Base-by-base conservation (phyloP, 2,329 filamentous ascomycete species). In the Fusarium buxicola region DNA sequence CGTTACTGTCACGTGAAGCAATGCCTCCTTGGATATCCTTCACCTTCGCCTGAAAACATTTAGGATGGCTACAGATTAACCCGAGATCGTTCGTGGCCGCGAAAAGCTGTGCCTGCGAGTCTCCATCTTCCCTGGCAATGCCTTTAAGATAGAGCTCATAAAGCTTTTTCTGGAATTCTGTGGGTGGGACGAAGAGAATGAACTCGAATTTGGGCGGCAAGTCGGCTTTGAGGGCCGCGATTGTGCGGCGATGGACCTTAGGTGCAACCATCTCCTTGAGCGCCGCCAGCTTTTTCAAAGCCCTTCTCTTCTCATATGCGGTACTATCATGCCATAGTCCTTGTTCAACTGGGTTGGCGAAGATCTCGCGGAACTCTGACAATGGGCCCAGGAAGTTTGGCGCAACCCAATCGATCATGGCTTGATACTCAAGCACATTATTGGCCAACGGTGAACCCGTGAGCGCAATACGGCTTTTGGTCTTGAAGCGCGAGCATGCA, bases 381-480 rank as follows among this genome's bases (percentile, higher is more conserved):
- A 82, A 75, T 4, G 85, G 82, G 1, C 92, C 92, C 3, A 97
- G 81, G 72, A 92, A 97, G 21, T 86, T 86, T 0, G 91, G 91
- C 2, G 92, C 89, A 46, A 95, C 87, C 92, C 92, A 97, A 62
- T 94, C 85, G 55, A 97, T 89, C 86, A 96, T 92, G n/a, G 88
- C 80, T 71, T 89, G 92, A 71, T 96, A 96, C 69, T 97, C 94
- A 25, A 84, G 80, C 1, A 97, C 86, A 47, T 92, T 91, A 71
- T 97, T 97, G 5, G 91, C 88, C 47, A 97, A 80, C 1, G 94
- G 94, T 0, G 93, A 94, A 1, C 93, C 94, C 1, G 93, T 96
- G 60, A 97, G 80, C 7, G 92, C 94, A 63, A 97, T 91, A 10
- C 93, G 87, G 58, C 84, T 89, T 50, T 80, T 85, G 0, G 92